Conservation (phyloP, 371 early-diverging fungal genomes). For the Coemansia sp. region DNA sequence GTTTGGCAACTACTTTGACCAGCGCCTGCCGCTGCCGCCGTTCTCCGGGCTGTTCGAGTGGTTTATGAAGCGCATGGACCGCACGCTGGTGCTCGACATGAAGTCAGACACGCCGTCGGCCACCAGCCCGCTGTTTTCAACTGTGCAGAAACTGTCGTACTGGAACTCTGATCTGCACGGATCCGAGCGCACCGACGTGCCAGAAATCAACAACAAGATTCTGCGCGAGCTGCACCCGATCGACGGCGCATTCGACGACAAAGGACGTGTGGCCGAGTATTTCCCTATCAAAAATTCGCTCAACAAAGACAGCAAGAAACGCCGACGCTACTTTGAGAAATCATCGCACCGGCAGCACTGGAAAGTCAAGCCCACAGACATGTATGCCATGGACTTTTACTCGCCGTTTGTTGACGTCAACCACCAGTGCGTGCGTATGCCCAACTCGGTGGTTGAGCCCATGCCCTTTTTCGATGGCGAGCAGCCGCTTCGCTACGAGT, state of each 20-base stretch:
- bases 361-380: conserved; percentile 58
- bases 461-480: conserved; percentile 59
- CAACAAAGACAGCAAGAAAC: conserved; percentile 53
- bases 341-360: conserved; percentile 57
- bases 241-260: conserved; percentile 40
- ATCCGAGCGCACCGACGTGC: conserved; percentile 22
- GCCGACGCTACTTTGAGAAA: conserved; percentile 64
- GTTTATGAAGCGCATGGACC: conserved; percentile 78
- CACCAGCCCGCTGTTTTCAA: conserved; percentile 60
- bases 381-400: conserved; percentile 72
- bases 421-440: conserved; percentile 69
- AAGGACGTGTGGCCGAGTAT: conserved; percentile 45
- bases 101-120: conserved; percentile 74
- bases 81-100: conserved; percentile 72
- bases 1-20: conserved; percentile 79
- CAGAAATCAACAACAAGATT: conserved; percentile 50
- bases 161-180: conserved; percentile 47
- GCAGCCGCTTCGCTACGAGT: conserved; percentile 67
- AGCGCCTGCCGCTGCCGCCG: conserved; percentile 66
- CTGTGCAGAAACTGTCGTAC: conserved; percentile 50
- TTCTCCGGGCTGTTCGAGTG: conserved; percentile 72
- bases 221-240: conserved; percentile 46
- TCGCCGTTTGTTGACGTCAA: conserved; percentile 75
- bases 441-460: conserved; percentile 61
- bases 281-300: conserved; percentile 42